A percentile compares a stretch with the other conserved stretches of the same genome.
Evolutionary conservation across 805 yeast genomes (phyloP).

Genomic region (Ogataea dorogensis): DNA sequence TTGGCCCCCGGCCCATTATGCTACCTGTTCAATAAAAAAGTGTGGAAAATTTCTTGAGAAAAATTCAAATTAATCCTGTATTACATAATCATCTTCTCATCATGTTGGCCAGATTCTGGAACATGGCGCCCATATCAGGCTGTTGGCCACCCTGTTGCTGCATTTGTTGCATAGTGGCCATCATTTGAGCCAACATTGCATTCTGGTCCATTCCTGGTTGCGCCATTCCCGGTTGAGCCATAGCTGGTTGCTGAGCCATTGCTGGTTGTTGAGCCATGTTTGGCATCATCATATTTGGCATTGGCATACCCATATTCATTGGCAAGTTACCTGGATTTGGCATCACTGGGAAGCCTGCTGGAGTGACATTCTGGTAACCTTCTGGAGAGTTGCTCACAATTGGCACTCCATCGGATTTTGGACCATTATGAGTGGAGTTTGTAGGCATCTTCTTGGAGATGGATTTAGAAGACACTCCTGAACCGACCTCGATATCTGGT

Average conservation of each 20-base stretch:
- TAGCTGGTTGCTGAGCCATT: conserved; percentile 29
- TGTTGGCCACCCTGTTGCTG: conserved; percentile 25
- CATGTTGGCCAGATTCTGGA: conserved; percentile 37
- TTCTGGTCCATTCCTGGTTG: conserved; percentile 24
- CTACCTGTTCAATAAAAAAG: conserved; percentile 5
- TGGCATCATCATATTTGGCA: conserved; percentile 10
- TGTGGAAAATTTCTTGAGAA: background rate
- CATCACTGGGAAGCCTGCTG: conserved; percentile 14
- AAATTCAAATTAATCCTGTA: background rate
- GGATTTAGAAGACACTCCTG: conserved; percentile 89
- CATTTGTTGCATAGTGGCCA: conserved; percentile 33
- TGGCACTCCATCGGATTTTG: conserved; percentile 56
- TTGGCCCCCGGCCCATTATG: conserved; percentile 31
- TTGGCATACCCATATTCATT: conserved; percentile 22
- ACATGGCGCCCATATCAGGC: conserved; percentile 36
- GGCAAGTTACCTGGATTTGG: conserved; percentile 26
- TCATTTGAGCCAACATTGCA: conserved; percentile 34
- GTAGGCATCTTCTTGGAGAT: conserved; percentile 92
- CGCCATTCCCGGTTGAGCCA: conserved; percentile 30
- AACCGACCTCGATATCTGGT: conserved; percentile 96
- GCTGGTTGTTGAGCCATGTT: conserved; percentile 14
- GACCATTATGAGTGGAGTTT: conserved; percentile 81
- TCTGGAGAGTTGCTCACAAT: conserved; percentile 12
- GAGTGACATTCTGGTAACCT: conserved; percentile 15
- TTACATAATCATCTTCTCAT: conserved; percentile 25